Conservation (phyloP, 148 eudicot genomes). For the Rhododendron griersonianum region DNA sequence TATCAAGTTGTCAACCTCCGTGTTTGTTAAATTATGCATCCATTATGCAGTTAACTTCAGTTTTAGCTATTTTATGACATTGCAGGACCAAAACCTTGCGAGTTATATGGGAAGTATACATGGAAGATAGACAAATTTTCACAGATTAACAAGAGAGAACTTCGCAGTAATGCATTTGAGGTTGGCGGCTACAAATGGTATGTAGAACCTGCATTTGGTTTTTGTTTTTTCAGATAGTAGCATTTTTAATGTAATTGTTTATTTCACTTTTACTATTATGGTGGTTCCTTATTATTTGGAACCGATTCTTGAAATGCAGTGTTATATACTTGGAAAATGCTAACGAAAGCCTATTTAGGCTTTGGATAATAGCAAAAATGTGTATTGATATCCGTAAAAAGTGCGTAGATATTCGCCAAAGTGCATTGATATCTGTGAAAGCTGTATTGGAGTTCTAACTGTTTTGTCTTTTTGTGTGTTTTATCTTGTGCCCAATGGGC, state of each 20-base stretch:
- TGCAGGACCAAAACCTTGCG: constrained; percentile 77
- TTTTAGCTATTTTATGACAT: not conserved
- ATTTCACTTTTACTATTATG: not conserved
- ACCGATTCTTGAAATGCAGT: not conserved
- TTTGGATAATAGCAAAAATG: not conserved
- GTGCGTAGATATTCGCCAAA: not conserved
- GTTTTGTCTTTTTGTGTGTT: not conserved
- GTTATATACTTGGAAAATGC: not conserved
- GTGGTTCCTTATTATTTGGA: not conserved
- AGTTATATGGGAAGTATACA: constrained; percentile 70
- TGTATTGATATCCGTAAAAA: not conserved
- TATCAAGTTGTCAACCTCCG: not conserved
- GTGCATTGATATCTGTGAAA: not conserved
- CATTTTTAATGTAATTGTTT: not conserved
- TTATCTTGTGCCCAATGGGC: not conserved
- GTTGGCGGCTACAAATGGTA: constrained; percentile 93
- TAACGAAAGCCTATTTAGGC: not conserved
- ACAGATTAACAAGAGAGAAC: constrained; percentile 85
- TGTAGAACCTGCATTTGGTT: constrained; percentile 10
- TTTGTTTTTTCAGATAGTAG: not conserved
- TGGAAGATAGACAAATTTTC: constrained; percentile 92
- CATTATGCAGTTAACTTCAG: not conserved
- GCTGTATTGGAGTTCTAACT: not conserved
- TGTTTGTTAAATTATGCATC: not conserved
- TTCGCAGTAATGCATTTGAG: constrained; percentile 75